phyloP scores from a whole-genome alignment of 2,329 filamentous ascomycete genomes.

The Alternaria alternata region DNA sequence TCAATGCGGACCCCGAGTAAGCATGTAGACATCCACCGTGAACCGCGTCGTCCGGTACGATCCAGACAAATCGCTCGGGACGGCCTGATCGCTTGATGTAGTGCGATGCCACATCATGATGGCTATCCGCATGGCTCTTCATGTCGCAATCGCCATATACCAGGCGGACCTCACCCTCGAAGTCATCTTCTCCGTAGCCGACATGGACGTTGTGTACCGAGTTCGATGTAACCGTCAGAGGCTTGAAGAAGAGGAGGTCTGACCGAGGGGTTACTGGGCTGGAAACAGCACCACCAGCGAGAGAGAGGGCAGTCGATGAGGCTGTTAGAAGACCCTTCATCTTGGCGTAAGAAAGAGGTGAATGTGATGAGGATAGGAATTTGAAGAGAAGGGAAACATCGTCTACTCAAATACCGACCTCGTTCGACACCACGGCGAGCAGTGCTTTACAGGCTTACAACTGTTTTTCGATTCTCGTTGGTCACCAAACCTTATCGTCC shows the following conservation, averaged over 20 bases:
- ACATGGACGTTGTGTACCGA: constrained; percentile 61
- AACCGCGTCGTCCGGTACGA: constrained; percentile 53
- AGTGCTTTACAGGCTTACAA: background rate
- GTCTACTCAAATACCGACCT: constrained; percentile 26
- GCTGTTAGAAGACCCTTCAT: constrained; percentile 41
- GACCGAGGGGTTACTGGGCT: constrained; percentile 30
- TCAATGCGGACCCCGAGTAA: constrained; percentile 50
- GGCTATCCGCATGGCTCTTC: constrained; percentile 41
- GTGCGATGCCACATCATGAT: constrained; percentile 56
- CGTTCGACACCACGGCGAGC: background rate
- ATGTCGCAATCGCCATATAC: constrained; percentile 58
- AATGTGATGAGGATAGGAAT: constrained; percentile 3
- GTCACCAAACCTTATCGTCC: constrained; percentile 29
- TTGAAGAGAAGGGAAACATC: background rate
- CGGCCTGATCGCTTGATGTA: constrained; percentile 42
- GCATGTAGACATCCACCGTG: constrained; percentile 56
- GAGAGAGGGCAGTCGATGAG: constrained; percentile 37
- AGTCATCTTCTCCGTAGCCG: constrained; percentile 49
- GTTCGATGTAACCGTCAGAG: constrained; percentile 46
- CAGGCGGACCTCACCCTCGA: constrained; percentile 56
- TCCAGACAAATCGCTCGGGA: constrained; percentile 60
- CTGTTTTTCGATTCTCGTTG: constrained; percentile 20
- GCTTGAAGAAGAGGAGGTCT: constrained; percentile 44
- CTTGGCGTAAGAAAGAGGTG: constrained; percentile 8
- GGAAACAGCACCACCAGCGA: constrained; percentile 32